phyloP scores from a whole-genome alignment of 2,329 filamentous ascomycete species.

The Hirsutella thompsonii region DNA sequence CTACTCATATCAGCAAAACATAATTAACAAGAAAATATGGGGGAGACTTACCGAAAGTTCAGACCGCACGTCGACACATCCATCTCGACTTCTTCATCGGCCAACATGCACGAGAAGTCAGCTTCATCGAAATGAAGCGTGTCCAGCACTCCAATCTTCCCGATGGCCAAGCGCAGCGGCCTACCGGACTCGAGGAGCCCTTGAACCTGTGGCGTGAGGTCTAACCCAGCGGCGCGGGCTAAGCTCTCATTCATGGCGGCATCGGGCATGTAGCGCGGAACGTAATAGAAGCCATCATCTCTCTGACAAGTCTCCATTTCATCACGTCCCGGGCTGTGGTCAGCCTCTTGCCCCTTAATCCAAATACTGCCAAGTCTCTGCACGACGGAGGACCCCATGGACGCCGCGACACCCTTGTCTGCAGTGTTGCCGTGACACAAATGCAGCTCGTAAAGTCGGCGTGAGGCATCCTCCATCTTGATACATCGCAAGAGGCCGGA shows the following conservation, averaged over 20 bases:
- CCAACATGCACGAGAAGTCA: neutral
- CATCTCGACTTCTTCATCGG: slow-evolving; percentile 1
- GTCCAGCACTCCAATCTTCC: slow-evolving; percentile 2
- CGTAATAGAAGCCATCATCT: neutral
- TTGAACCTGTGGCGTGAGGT: neutral
- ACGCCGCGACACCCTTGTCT: neutral
- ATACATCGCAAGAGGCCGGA: slow-evolving; percentile 1
- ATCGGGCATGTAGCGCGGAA: slow-evolving; percentile 1
- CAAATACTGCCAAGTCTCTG: slow-evolving; percentile 1
- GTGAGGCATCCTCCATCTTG: slow-evolving; percentile 1
- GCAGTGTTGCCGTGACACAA: neutral
- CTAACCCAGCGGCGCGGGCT: neutral
- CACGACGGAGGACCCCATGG: neutral
- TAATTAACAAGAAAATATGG: neutral
- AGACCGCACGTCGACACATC: slow-evolving; percentile 1
- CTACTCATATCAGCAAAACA: neutral
- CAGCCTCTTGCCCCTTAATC: neutral
- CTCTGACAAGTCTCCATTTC: neutral
- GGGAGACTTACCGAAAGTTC: slow-evolving; percentile 1
- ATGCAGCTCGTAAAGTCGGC: slow-evolving; percentile 1
- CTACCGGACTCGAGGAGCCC: neutral
- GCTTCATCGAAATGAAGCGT: slow-evolving; percentile 1
- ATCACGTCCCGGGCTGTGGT: neutral
- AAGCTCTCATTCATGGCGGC: neutral
- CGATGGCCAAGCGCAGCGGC: neutral